Evolutionary conservation across 768 basidiomycete genomes (phyloP).

Genomic region (Leccinum fibrillosum): DNA sequence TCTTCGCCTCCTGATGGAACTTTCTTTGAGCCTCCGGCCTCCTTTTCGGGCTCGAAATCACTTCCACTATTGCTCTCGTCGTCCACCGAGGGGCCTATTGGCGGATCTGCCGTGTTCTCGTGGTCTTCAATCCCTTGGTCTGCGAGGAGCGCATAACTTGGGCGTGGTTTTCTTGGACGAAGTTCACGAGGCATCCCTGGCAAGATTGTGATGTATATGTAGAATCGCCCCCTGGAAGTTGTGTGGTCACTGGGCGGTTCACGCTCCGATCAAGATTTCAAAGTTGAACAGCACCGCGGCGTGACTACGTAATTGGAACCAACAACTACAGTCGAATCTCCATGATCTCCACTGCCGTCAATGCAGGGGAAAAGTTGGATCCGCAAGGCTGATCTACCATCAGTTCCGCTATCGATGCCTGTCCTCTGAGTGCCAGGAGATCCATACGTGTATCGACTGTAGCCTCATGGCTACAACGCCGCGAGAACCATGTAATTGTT

Average conservation of each 20-base stretch:
- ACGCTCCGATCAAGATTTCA: background rate
- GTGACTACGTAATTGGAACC: background rate
- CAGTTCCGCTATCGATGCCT: no score
- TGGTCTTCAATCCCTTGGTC: slow-evolving; percentile 31
- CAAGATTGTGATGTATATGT: background rate
- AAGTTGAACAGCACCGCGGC: background rate
- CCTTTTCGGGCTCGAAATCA: slow-evolving; percentile 50
- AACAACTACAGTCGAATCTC: background rate
- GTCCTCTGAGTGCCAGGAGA: no score
- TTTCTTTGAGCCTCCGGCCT: slow-evolving; percentile 26
- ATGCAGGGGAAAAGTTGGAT: no score
- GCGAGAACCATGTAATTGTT: no score
- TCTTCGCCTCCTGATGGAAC: slow-evolving; percentile 35
- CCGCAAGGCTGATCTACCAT: no score
- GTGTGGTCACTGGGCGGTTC: background rate
- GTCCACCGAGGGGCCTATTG: slow-evolving; percentile 21
- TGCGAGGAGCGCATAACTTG: slow-evolving; percentile 45
- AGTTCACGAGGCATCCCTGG: slow-evolving; percentile 50
- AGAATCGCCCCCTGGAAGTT: background rate
- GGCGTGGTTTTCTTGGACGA: slow-evolving; percentile 50
- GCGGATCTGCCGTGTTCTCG: slow-evolving; percentile 40
- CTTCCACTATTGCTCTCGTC: slow-evolving; percentile 43
- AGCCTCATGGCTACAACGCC: no score
- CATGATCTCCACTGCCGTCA: no score
- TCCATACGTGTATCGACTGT: no score